These are phyloP conservation scores for Pleurotus tuoliensis DNA, from an alignment of 768 basidiomycete genomes.

Conservation along the genomic window DNA sequence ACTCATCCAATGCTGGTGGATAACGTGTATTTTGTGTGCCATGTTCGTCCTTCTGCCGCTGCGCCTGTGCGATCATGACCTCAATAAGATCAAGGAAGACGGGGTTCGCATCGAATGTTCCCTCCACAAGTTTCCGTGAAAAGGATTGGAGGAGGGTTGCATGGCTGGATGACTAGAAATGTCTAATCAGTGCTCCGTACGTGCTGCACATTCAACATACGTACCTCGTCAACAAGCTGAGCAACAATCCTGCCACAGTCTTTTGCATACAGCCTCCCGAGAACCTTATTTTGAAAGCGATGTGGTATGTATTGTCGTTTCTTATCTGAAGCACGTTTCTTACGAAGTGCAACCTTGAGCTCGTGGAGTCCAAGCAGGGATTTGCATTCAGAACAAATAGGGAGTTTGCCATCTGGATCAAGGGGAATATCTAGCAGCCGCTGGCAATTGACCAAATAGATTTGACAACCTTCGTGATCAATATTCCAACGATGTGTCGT, in stretches of 20 bases:
- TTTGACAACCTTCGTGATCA: constrained; percentile 13
- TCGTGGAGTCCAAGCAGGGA: neutral
- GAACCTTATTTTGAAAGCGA: constrained; percentile 4
- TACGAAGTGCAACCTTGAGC: constrained; percentile 14
- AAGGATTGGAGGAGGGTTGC: constrained; percentile 9
- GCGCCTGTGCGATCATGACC: constrained; percentile 21
- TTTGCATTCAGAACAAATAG: constrained; percentile 13
- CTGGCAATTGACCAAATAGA: constrained; percentile 16
- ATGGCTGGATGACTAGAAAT: neutral
- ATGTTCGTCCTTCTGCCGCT: constrained; percentile 22
- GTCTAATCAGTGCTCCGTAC: neutral
- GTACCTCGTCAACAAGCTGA: constrained; percentile 11
- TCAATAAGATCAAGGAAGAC: constrained; percentile 26
- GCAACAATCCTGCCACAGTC: constrained; percentile 12
- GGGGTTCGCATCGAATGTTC: constrained; percentile 18
- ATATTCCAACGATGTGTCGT: constrained; percentile 23
- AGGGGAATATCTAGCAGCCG: neutral
- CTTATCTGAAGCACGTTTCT: neutral
- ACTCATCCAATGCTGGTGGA: constrained; percentile 25
- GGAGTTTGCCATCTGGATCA: neutral
- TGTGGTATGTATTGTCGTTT: constrained; percentile 14
- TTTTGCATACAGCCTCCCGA: constrained; percentile 13
- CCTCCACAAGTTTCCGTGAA: constrained; percentile 15
- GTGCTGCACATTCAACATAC: neutral
- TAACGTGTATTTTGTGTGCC: constrained; percentile 33